Evolutionary conservation across 2,329 filamentous ascomycete species (phyloP), one percentile per base, ranked within the genome.

Genomic region (Phaeosphaeriaceae sp.): DNA sequence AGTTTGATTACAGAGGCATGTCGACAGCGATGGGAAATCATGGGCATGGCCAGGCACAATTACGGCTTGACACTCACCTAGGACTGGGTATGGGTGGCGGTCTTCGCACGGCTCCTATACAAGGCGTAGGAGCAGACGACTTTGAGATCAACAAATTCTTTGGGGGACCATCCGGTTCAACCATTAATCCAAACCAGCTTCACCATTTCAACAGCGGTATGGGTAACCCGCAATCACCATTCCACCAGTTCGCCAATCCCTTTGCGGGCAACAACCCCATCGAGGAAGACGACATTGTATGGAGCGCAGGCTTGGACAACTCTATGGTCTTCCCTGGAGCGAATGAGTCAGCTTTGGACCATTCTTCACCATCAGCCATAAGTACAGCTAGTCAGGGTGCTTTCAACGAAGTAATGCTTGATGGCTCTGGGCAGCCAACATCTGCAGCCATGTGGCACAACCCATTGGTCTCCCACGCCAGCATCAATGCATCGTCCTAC

Each of bases 291-390:
- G 91, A 94, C 65, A 92, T 95, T 74, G 91, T 93, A 69, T 98
- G 93, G 93, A 86, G 88, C 79, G 89, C 89, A 58, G 90, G 90
- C 21, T 91, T 96, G 74, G 92, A 95, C 63, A 87, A 89, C 70
- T 87, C 91, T 47, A 85, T 77, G 69, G 70, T 72, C 60, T 76
- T 73, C 68, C 53, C 70, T 9, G 86, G 85, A 56, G 80, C 83
- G 54, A 90, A 90, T 70, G 93, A 97, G 68, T 90, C 89, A 65
- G 92, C 91, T 25, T 86, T 97, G 53, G 94, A 97, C 70, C 93
- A 91, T 58, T 98, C 95, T 11, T 98, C 95, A 15, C 95, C 95
- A 17, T 98, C 95, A 9, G 93, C 93, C 48, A 94, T 98, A 76
- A 98, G 94, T 81, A 96, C 92, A 45, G 92, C 91, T 58, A 98